A percentile compares a stretch with the other conserved stretches of the same genome.
phyloP scores from a whole-genome alignment of 2,329 filamentous ascomycete species.

The Pseudopyrenochaeta lycopersici region DNA sequence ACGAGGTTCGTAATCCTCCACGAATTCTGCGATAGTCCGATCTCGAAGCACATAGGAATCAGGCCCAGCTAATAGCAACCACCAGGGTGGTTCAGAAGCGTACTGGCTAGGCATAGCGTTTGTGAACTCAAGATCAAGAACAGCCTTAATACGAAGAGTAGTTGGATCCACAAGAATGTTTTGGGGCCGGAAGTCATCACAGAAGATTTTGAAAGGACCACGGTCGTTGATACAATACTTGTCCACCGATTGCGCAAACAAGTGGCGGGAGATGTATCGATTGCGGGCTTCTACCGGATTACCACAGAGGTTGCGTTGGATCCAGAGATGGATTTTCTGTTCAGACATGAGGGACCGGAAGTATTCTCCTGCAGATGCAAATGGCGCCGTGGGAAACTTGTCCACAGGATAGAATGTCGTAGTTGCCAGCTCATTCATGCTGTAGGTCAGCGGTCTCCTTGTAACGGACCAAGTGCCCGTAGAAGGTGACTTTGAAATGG shows the following conservation, averaged over 20 bases:
- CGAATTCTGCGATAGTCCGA: slow-evolving; percentile 31
- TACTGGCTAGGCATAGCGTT: slow-evolving; percentile 54
- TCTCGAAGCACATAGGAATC: slow-evolving; percentile 30
- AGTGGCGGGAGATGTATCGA: slow-evolving; percentile 30
- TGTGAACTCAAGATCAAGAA: slow-evolving; percentile 56
- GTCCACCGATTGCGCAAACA: slow-evolving; percentile 19
- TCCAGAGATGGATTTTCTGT: slow-evolving; percentile 28
- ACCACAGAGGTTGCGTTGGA: slow-evolving; percentile 32
- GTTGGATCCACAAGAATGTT: slow-evolving; percentile 53
- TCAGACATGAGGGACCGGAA: slow-evolving; percentile 27
- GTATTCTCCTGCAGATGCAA: slow-evolving; percentile 22
- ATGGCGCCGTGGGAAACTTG: slow-evolving; percentile 40
- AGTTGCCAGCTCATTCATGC: slow-evolving; percentile 31
- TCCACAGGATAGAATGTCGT: slow-evolving; percentile 38
- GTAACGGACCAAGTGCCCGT: slow-evolving; percentile 41
- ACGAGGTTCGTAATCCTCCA: slow-evolving; percentile 39
- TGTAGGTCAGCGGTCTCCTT: slow-evolving; percentile 26
- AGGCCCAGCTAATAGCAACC: slow-evolving; percentile 47
- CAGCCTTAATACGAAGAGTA: slow-evolving; percentile 48
- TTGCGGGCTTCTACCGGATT: slow-evolving; percentile 30
- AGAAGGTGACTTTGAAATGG: slow-evolving; percentile 43
- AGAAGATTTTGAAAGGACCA: slow-evolving; percentile 52
- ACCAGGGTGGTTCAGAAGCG: slow-evolving; percentile 51
- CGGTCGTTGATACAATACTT: slow-evolving; percentile 29
- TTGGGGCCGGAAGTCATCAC: slow-evolving; percentile 50